A percentile compares a stretch with the other conserved stretches of the same genome.
Conservation (phyloP, 352 stramenopile genomes). For the Phytophthora uliginosa region DNA sequence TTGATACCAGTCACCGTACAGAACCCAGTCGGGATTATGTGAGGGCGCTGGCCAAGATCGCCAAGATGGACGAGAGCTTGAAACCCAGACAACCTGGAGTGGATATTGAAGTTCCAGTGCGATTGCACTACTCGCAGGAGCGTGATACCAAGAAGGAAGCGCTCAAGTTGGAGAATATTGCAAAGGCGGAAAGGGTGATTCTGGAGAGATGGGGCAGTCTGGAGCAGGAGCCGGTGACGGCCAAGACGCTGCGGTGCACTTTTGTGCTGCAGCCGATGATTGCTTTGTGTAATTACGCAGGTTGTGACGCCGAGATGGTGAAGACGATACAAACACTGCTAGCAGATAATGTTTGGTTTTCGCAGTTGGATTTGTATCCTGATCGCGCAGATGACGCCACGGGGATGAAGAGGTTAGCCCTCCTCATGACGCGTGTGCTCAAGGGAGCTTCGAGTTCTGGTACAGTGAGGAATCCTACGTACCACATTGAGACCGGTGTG, state of each 20-base stretch:
- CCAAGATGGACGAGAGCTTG: not conserved
- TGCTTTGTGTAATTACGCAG: not conserved
- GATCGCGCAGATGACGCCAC: not conserved
- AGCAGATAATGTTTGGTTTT: not conserved
- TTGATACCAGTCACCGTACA: not conserved
- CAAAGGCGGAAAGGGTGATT: not conserved
- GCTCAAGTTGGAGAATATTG: not conserved
- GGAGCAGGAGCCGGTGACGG: not conserved
- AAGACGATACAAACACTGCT: not conserved
- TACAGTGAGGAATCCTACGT: not conserved
- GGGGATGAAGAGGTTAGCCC: not conserved
- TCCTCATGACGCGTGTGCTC: not conserved
- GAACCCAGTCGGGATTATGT: not conserved
- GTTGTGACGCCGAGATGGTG: not conserved
- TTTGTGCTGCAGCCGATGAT: not conserved
- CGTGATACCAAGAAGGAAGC: not conserved
- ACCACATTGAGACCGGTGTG: not conserved
- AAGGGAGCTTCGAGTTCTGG: not conserved
- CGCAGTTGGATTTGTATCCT: not conserved
- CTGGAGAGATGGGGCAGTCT: not conserved
- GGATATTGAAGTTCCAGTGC: not conserved
- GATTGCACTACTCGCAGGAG: not conserved
- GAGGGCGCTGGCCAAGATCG: not conserved
- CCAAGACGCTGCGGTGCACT: not conserved
- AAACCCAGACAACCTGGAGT: not conserved